Percentiles rank a stretch among this genome's conserved stretches.
phyloP scores from a whole-genome alignment of 768 basidiomycete species.

The Hemileccinum rubropunctum region DNA sequence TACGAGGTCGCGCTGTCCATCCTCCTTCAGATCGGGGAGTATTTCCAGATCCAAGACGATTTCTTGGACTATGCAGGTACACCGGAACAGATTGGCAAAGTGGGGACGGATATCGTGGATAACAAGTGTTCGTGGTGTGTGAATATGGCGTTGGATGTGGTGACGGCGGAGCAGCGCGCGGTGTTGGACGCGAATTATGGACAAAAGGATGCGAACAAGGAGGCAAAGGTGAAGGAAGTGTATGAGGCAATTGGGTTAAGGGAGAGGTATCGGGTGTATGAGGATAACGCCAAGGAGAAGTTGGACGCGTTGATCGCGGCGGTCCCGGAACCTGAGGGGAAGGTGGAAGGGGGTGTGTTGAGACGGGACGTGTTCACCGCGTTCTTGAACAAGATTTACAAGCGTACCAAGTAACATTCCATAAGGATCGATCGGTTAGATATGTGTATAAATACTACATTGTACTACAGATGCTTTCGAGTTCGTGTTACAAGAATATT shows the following conservation, averaged over 20 bases:
- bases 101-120: slow-evolving; percentile 97
- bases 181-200: slow-evolving; percentile 70
- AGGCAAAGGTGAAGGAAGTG: slow-evolving; percentile 62
- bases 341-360: slow-evolving; percentile 44
- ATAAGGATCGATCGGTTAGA: no score
- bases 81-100: slow-evolving; percentile 91
- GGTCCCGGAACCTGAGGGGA: slow-evolving; percentile 57
- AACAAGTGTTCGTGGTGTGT: slow-evolving; percentile 99
- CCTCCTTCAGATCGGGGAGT: slow-evolving; percentile 90
- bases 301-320: slow-evolving; percentile 67
- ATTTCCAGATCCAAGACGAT: slow-evolving; percentile 99
- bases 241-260: slow-evolving; percentile 70
- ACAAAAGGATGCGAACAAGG: slow-evolving; percentile 45
- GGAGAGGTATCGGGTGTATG: slow-evolving; percentile 71
- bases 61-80: slow-evolving; percentile 91
- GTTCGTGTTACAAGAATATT: no score
- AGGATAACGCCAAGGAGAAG: slow-evolving; percentile 65
- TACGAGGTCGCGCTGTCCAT: slow-evolving; percentile 78
- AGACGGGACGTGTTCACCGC: slow-evolving; percentile 72
- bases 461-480: not conserved
- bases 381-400: slow-evolving; percentile 87
- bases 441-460: no score
- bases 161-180: slow-evolving; percentile 52
- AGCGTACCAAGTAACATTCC: slow-evolving; percentile 60
- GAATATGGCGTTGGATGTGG: slow-evolving; percentile 74